Conservation (phyloP, 2,329 filamentous ascomycete species). For the Hypoxylon rubiginosum region DNA sequence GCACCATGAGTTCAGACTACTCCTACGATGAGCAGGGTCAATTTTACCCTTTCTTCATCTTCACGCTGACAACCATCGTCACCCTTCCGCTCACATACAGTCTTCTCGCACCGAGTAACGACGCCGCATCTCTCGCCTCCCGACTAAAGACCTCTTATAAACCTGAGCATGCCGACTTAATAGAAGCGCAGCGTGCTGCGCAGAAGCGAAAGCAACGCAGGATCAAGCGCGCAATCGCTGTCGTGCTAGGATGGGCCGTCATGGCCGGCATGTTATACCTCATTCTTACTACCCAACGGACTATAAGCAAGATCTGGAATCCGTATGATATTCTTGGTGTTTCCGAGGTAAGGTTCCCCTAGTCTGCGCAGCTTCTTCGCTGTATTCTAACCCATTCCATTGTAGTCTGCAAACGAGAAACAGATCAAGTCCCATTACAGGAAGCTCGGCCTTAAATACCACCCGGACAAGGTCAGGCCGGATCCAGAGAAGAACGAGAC, state of each 20-base stretch:
- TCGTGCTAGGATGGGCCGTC: slow-evolving; percentile 81
- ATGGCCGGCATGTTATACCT: slow-evolving; percentile 95
- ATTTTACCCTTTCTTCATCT: slow-evolving; percentile 99
- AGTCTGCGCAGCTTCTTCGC: slow-evolving; percentile 44
- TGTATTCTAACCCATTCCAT: slow-evolving; percentile 16
- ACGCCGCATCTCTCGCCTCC: slow-evolving; percentile 83
- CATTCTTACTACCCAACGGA: slow-evolving; percentile 81
- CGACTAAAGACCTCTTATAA: slow-evolving; percentile 86
- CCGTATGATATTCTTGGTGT: slow-evolving; percentile 95
- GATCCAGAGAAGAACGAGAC: slow-evolving; percentile 92
- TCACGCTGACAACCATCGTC: slow-evolving; percentile 88
- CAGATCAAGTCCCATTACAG: slow-evolving; percentile 94
- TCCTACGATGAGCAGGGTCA: slow-evolving; percentile 98
- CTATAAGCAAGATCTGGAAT: slow-evolving; percentile 87
- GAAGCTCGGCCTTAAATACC: slow-evolving; percentile 84
- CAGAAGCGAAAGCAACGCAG: slow-evolving; percentile 92
- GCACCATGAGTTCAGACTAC: slow-evolving; percentile 91
- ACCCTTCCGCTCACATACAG: slow-evolving; percentile 92
- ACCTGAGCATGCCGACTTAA: slow-evolving; percentile 84
- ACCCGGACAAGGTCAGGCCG: slow-evolving; percentile 92
- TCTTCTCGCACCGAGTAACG: slow-evolving; percentile 81
- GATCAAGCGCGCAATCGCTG: slow-evolving; percentile 84
- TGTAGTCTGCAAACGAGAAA: slow-evolving; percentile 81
- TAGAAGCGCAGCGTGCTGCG: slow-evolving; percentile 84
- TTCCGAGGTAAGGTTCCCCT: slow-evolving; percentile 68